A percentile compares a stretch with the other conserved stretches of the same genome.
Conservation (phyloP, 306 rosid genomes). For the Malus orientalis region DNA sequence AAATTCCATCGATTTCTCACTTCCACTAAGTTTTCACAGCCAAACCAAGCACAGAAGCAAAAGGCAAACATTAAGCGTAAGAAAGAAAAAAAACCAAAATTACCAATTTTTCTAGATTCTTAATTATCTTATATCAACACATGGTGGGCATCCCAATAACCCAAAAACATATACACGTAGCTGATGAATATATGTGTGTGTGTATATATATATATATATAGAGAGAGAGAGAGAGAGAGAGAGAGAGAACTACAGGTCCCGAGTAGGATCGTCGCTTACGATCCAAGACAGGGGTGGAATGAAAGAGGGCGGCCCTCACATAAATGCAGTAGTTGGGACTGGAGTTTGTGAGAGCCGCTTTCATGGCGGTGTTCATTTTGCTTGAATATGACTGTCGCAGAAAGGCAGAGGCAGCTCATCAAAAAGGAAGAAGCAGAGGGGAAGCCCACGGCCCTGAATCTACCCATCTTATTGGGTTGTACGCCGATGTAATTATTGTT, state of each 20-base stretch:
- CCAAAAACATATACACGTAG: not conserved
- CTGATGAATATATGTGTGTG: not conserved
- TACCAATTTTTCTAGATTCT: not conserved
- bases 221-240: slow-evolving; percentile 14
- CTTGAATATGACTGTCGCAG: not conserved
- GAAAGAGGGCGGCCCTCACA: slow-evolving; percentile 51
- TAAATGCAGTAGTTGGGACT: slow-evolving; percentile 25
- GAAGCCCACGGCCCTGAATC: not conserved
- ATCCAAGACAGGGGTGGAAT: slow-evolving; percentile 62
- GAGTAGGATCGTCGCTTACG: slow-evolving; percentile 51
- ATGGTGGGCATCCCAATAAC: not conserved
- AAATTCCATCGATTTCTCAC: not conserved
- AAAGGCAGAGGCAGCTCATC: not conserved
- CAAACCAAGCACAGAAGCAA: not conserved
- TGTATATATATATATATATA: not conserved
- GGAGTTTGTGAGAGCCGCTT: slow-evolving; percentile 36
- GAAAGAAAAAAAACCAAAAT: not conserved
- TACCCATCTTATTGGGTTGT: not conserved
- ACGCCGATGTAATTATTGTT: no score
- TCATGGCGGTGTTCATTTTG: slow-evolving; percentile 52
- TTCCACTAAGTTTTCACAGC: not conserved
- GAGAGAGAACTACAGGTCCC: slow-evolving; percentile 51
- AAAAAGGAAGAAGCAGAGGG: not conserved
- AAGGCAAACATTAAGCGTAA: not conserved
- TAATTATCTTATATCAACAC: not conserved